phyloP scores from a whole-genome alignment of 345 rosid species.

The Garcia nutans region DNA sequence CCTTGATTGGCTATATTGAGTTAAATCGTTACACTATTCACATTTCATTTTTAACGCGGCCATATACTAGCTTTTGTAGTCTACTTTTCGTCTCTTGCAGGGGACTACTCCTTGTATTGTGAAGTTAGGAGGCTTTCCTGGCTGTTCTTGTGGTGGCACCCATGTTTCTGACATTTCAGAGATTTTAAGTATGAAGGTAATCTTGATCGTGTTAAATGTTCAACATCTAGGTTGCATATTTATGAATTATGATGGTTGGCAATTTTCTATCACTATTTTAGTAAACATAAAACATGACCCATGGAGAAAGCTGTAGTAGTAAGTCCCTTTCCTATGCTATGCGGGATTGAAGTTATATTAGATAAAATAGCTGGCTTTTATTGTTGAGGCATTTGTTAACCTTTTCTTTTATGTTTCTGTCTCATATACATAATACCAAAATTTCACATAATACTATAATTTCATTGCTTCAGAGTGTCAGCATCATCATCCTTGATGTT shows the following conservation, averaged over 20 bases:
- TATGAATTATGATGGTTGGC: too few species aligned
- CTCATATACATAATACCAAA: not conserved
- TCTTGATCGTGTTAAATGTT: conserved; percentile 8
- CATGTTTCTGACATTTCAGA: conserved; percentile 78
- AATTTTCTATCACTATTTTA: too few species aligned
- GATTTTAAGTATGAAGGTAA: conserved; percentile 66
- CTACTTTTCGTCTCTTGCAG: conserved; percentile 39
- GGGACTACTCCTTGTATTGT: conserved; percentile 74
- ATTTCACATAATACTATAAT: not conserved
- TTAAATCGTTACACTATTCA: too few species aligned
- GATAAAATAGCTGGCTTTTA: not conserved
- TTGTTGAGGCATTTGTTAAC: not conserved
- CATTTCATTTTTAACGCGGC: not conserved
- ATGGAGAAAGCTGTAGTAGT: too few species aligned
- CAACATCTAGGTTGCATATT: not conserved
- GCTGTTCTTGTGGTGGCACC: conserved; percentile 92
- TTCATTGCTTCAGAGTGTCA: not conserved
- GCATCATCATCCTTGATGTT: not conserved
- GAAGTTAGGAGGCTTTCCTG: conserved; percentile 59
- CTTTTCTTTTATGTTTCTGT: not conserved
- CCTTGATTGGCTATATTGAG: too few species aligned
- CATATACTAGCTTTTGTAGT: not conserved
- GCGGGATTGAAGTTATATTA: too few species aligned
- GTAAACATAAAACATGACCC: too few species aligned
- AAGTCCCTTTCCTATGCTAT: too few species aligned